These are phyloP conservation scores for Gelatoporia subvermispora DNA, from an alignment of 768 basidiomycete genomes.

Conservation along the genomic window DNA sequence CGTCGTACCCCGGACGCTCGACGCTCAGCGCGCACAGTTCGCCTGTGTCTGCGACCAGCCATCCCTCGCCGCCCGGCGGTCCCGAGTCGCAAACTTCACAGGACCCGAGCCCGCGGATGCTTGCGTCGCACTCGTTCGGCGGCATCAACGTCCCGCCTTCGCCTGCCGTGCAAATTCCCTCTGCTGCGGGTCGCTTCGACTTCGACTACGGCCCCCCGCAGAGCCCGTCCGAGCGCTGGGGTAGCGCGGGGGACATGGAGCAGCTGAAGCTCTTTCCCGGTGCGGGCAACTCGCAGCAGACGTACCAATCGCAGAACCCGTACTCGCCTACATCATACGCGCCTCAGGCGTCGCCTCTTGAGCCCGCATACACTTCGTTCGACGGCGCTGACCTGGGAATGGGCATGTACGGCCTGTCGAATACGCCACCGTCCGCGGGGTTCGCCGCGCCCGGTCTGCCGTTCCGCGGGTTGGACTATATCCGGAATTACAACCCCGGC, in stretches of 20 bases:
- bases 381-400: not conserved
- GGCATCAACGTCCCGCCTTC: constrained; percentile 34
- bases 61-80: constrained; percentile 55
- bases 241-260: constrained; percentile 11
- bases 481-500: constrained; percentile 64
- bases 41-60: constrained; percentile 59
- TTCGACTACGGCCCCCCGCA: constrained; percentile 47
- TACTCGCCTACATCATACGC: not conserved
- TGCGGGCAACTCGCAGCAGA: not conserved
- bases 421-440: constrained; percentile 26
- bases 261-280: constrained; percentile 20
- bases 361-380: not conserved
- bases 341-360: not conserved
- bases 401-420: constrained; percentile 27
- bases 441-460: constrained; percentile 75
- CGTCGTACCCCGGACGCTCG: constrained; percentile 29
- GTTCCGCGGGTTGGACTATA: constrained; percentile 79
- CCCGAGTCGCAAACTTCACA: constrained; percentile 44
- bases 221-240: constrained; percentile 19
- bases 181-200: constrained; percentile 28
- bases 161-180: constrained; percentile 45
- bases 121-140: constrained; percentile 35
- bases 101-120: constrained; percentile 54
- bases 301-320: not conserved
- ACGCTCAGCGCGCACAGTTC: constrained; percentile 68